These are phyloP conservation scores for Alternaria gansuensis DNA, from an alignment of 2,329 filamentous ascomycete genomes.

Conservation along the genomic window DNA sequence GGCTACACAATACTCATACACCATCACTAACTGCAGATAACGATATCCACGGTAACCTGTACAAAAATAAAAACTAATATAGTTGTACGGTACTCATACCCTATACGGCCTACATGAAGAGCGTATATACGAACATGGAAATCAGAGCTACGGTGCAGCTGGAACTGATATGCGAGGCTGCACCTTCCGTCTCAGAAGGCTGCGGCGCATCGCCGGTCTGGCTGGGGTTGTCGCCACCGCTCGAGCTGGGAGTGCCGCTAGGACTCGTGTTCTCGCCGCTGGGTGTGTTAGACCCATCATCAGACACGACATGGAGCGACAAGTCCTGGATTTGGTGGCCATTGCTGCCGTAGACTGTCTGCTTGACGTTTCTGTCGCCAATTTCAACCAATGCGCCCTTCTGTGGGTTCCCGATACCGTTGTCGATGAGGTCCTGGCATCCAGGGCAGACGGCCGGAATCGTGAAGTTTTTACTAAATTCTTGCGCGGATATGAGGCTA, in stretches of 20 bases:
- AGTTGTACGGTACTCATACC: not conserved
- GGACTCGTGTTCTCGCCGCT: slow-evolving; percentile 51
- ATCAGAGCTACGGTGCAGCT: slow-evolving; percentile 11
- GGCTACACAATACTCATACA: not conserved
- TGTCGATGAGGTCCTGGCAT: slow-evolving; percentile 77
- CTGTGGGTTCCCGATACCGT: slow-evolving; percentile 73
- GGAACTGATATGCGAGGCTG: slow-evolving; percentile 10
- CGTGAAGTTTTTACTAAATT: slow-evolving; percentile 82
- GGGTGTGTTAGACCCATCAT: slow-evolving; percentile 65
- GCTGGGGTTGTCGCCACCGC: slow-evolving; percentile 7
- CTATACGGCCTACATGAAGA: slow-evolving; percentile 5
- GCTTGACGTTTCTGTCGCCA: slow-evolving; percentile 63
- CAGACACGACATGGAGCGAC: slow-evolving; percentile 63
- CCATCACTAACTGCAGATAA: not conserved
- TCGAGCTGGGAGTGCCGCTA: slow-evolving; percentile 9
- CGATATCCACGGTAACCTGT: no score
- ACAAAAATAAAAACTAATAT: not conserved
- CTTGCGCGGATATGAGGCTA: slow-evolving; percentile 69
- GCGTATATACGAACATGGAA: slow-evolving; percentile 9
- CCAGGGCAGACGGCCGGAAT: slow-evolving; percentile 73
- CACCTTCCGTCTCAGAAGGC: slow-evolving; percentile 31
- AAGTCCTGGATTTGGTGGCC: slow-evolving; percentile 70
- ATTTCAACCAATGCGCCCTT: slow-evolving; percentile 66
- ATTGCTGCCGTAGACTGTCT: slow-evolving; percentile 65
- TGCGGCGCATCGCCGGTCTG: slow-evolving; percentile 24